A percentile compares a stretch with the other conserved stretches of the same genome.
Evolutionary conservation across 1,139 yeast species (phyloP).

Genomic region (Saccharomyces pastorianus): DNA sequence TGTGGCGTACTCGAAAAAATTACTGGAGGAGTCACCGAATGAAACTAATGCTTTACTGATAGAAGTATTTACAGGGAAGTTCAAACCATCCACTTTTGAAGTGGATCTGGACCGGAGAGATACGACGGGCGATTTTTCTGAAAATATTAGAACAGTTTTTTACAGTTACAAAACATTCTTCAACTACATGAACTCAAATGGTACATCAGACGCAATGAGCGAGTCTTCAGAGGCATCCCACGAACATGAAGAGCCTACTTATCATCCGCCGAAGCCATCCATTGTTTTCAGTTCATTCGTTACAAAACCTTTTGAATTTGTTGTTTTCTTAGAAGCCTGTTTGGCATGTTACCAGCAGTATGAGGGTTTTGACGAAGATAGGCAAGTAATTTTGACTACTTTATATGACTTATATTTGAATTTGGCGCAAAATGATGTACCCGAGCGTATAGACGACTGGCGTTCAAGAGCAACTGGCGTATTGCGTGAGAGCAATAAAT

Average conservation of each 20-base stretch:
- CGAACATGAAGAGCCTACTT: constrained; percentile 47
- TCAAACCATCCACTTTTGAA: constrained; percentile 37
- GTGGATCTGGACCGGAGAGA: constrained; percentile 5
- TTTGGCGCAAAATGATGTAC: constrained; percentile 41
- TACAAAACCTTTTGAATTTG: constrained; percentile 79
- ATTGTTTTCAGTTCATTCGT: constrained; percentile 81
- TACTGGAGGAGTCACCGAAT: constrained; percentile 64
- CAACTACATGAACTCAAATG: constrained; percentile 41
- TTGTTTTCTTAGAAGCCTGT: constrained; percentile 90
- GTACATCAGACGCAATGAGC: constrained; percentile 6
- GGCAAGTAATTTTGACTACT: constrained; percentile 65
- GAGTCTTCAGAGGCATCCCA: neutral
- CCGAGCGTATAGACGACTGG: constrained; percentile 44
- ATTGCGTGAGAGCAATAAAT: constrained; percentile 36
- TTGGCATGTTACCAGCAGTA: constrained; percentile 68
- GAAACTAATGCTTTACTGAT: constrained; percentile 78
- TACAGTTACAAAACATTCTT: constrained; percentile 70
- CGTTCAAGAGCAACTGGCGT: constrained; percentile 52
- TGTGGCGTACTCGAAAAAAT: constrained; percentile 53
- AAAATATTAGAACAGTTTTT: constrained; percentile 36
- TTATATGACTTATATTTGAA: constrained; percentile 74
- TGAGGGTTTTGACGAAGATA: constrained; percentile 63
- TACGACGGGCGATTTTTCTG: constrained; percentile 3
- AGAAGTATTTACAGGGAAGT: constrained; percentile 82
- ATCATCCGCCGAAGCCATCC: constrained; percentile 86